These are phyloP conservation scores for Adansonia madagascariensis DNA, from an alignment of 441 rosid genomes.

Conservation along the genomic window DNA sequence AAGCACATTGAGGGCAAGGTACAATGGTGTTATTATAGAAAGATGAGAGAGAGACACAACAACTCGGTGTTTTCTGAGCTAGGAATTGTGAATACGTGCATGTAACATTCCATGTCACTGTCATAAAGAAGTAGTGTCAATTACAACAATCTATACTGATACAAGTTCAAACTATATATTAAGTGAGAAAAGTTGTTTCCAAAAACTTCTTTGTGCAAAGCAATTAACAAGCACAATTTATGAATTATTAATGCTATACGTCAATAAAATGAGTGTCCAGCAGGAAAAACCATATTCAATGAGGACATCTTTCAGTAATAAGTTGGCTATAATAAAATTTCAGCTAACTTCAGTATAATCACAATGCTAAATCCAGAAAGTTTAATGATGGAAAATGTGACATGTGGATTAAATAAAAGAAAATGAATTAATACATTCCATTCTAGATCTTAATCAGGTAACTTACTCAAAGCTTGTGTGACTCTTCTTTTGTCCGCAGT, in stretches of 20 bases:
- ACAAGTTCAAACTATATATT: not conserved
- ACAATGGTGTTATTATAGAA: conserved; percentile 75
- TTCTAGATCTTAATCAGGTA: not conserved
- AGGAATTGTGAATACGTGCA: conserved; percentile 79
- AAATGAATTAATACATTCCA: not conserved
- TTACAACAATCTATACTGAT: conserved; percentile 8
- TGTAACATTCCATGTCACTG: conserved; percentile 91
- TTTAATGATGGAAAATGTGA: no score
- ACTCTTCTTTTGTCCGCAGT: conserved; percentile 63
- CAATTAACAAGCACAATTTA: not conserved
- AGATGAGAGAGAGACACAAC: conserved; percentile 89
- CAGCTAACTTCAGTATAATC: no score
- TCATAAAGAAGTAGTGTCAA: conserved; percentile 25
- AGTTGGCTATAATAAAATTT: not conserved
- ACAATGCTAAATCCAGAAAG: no score
- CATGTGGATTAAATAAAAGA: not conserved
- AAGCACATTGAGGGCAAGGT: conserved; percentile 71
- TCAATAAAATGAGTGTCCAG: not conserved
- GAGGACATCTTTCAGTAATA: not conserved
- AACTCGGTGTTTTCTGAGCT: conserved; percentile 67
- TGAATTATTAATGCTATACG: not conserved
- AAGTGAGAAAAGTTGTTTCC: not conserved
- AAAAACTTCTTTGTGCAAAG: not conserved
- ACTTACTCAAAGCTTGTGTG: conserved; percentile 86
- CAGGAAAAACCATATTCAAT: not conserved